phyloP scores from a whole-genome alignment of 345 rosid species.

The Brassica rapa region DNA sequence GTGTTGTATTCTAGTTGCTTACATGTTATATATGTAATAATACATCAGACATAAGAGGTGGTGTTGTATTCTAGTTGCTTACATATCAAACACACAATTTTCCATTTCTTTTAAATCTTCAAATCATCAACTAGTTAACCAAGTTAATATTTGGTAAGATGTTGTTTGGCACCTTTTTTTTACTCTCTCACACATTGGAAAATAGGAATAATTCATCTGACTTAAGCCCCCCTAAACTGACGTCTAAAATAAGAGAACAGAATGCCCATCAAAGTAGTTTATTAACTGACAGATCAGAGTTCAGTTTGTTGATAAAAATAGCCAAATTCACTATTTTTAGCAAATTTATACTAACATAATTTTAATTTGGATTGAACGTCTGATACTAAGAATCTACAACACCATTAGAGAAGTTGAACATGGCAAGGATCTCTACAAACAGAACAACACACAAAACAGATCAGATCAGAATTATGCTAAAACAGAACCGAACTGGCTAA shows the following conservation, averaged over 20 bases:
- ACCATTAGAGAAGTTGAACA: conserved; percentile 2
- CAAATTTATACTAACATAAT: neutral
- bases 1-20: conserved; percentile 18
- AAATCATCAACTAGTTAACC: neutral
- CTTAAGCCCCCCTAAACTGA: neutral
- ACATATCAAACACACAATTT: neutral
- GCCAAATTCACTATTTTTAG: conserved; percentile 21
- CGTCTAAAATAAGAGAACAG: neutral
- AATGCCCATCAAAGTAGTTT: conserved; percentile 19
- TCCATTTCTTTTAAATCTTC: conserved; percentile 8
- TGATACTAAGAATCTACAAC: neutral
- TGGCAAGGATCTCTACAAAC: neutral
- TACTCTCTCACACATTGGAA: conserved; percentile 18
- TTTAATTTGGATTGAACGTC: neutral
- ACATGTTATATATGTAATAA: neutral
- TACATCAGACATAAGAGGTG: neutral
- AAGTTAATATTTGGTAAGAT: too few species aligned
- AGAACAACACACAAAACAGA: neutral
- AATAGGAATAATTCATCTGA: conserved; percentile 33
- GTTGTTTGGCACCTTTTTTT: too few species aligned
- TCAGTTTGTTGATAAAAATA: neutral
- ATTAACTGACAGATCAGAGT: conserved; percentile 24
- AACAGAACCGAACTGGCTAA: neutral
- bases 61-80: neutral
- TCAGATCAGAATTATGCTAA: too few species aligned